Percentiles rank a stretch among this genome's conserved stretches.
These are phyloP conservation scores for Leishmania guyanensis DNA, from an alignment of 208 protist genomes.

Conservation along the genomic window DNA sequence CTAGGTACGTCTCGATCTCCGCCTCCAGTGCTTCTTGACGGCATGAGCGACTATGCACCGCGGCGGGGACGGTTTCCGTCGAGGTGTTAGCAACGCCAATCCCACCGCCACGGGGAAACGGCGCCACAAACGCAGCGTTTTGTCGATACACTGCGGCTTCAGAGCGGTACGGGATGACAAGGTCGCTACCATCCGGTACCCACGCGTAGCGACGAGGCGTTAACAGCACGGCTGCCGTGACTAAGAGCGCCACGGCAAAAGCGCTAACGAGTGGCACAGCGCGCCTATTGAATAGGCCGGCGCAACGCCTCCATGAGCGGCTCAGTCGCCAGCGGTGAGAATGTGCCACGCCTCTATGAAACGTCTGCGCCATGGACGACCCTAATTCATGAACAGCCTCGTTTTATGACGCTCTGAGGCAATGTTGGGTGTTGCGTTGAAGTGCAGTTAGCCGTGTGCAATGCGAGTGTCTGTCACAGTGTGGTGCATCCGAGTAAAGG, in stretches of 20 bases:
- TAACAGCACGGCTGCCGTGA: background rate
- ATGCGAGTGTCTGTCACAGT: background rate
- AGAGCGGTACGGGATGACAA: slow-evolving; percentile 19
- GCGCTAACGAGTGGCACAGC: background rate
- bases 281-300: background rate
- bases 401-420: too few species aligned
- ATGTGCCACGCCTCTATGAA: background rate
- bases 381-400: too few species aligned
- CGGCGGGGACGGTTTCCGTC: background rate
- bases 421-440: background rate
- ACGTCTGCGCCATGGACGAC: background rate
- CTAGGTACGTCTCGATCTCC: slow-evolving; percentile 21
- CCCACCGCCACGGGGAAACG: slow-evolving; percentile 2
- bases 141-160: background rate
- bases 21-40: slow-evolving; percentile 20
- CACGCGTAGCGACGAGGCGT: background rate
- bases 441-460: too few species aligned
- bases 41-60: slow-evolving; percentile 11
- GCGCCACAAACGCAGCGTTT: slow-evolving; percentile 7
- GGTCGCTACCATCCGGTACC: slow-evolving; percentile 9
- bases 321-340: background rate
- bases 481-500: too few species aligned
- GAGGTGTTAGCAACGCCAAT: background rate
- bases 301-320: background rate
- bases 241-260: background rate